Conservation (phyloP, 176 grass and related monocot species). For the Melocanna baccifera region DNA sequence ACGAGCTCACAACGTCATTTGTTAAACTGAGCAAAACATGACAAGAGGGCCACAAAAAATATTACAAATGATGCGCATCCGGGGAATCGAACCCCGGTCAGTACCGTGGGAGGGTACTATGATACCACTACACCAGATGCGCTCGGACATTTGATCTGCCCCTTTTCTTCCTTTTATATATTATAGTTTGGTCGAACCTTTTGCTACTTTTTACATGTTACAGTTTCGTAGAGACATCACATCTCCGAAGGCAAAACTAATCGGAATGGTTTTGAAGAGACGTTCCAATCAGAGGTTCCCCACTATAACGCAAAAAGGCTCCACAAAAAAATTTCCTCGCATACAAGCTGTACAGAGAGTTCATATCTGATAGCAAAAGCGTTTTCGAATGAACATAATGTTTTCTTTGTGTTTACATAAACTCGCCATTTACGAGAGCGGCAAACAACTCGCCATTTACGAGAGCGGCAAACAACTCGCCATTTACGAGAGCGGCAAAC, state of each 20-base stretch:
- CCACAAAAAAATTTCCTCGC: background rate
- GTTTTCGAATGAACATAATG: background rate
- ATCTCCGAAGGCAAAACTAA: no score
- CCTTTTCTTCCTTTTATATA: rapidly evolving
- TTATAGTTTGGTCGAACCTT: rapidly evolving
- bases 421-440: background rate
- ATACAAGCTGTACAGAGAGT: background rate
- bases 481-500: background rate
- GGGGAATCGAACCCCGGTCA: slow-evolving; percentile 98
- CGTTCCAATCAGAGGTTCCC: background rate
- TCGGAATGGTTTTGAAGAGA: no score
- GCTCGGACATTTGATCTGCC: rapidly evolving
- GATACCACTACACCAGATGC: slow-evolving; percentile 99
- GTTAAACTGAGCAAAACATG: background rate
- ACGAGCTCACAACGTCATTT: background rate
- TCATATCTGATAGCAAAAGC: background rate
- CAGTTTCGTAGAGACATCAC: no score
- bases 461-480: background rate
- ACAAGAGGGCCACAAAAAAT: no score
- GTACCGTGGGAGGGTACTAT: slow-evolving; percentile 99
- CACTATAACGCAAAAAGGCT: background rate
- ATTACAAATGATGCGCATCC: slow-evolving; percentile 48
- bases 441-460: background rate
- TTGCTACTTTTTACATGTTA: no score
- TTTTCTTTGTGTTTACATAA: background rate